Base-by-base conservation (phyloP, 495 filamentous ascomycete genomes). In the Tuber umbilicatum region DNA sequence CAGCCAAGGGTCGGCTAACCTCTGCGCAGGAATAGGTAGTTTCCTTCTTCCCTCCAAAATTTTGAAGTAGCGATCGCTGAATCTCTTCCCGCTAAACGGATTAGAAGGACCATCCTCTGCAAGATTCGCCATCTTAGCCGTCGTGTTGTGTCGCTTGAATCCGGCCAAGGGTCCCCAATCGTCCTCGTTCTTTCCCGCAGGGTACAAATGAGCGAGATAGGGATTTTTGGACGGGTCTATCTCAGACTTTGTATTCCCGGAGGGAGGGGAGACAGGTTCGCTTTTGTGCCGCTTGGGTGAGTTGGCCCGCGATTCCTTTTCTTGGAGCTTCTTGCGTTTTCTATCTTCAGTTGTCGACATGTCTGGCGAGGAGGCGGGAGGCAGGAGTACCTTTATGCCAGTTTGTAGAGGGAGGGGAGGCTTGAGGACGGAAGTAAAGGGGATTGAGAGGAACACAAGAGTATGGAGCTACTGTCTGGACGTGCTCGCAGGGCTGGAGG, bases 181-280 rank as follows among this genome's bases (percentile, higher is more conserved):
- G 80, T 84, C 83, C 72, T 83, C 83, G 43, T 82, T 79, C 19
- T 79, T 78, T 69, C 78, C 80, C 31, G 84, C 80, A 67, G 81
- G 75, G 83, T 93, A 91, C 88, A 91, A 92, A 82, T 99, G 96
- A 70, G 94, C 93, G 70, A 98, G 89, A 83, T 99, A 98, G 3
- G 91, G 92, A 81, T 97, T 98, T 73, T 82, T 69, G 12, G 79
- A 68, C 35, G 80, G 80, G 69, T 81, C 79, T 38, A 81, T 50
- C 40, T 76, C 76, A 60, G 72, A 17, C 47, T 81, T 81, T n/a
- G 72, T 40, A 9, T 79, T 79, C 73, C 81, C 76, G 5, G 76
- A 74, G 47, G 77, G 77, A 68, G 73, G 50, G 2, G 50, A 75
- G 7, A 47, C 72, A 64, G 69, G 12, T 70, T 78, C 75, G 35